These are phyloP conservation scores for Scytalidium sp. DNA, from an alignment of 2,329 filamentous ascomycete genomes.

Conservation along the genomic window DNA sequence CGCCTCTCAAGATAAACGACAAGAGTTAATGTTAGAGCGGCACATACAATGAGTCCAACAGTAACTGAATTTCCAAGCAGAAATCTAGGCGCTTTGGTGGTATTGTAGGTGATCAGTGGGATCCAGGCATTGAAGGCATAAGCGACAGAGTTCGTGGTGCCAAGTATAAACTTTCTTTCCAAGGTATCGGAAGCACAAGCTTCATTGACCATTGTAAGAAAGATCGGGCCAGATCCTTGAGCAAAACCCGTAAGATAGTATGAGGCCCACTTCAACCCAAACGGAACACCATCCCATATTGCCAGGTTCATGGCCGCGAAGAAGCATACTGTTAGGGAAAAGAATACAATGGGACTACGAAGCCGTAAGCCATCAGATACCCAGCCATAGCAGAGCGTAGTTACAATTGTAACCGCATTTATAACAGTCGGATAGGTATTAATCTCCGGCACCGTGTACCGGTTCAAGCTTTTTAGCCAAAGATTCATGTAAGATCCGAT, in stretches of 20 bases:
- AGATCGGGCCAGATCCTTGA: conserved; percentile 22
- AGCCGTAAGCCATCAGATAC: conserved; percentile 24
- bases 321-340: conserved; percentile 21
- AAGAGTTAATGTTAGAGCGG: conserved; percentile 17
- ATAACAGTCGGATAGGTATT: conserved; percentile 28
- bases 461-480: conserved; percentile 16
- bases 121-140: conserved; percentile 27
- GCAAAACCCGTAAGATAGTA: conserved; percentile 24
- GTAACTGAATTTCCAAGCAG: conserved; percentile 22
- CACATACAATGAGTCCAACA: conserved; percentile 19
- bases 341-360: conserved; percentile 22
- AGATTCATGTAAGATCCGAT: conserved; percentile 26
- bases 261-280: conserved; percentile 22
- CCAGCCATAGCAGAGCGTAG: conserved; percentile 26
- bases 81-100: conserved; percentile 20
- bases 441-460: conserved; percentile 26
- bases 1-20: conserved; percentile 16
- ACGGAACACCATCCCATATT: conserved; percentile 23
- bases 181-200: conserved; percentile 17
- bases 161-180: conserved; percentile 22
- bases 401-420: conserved; percentile 24
- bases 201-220: conserved; percentile 26
- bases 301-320: conserved; percentile 23
- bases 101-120: conserved; percentile 22
- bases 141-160: conserved; percentile 22